Evolutionary conservation across 148 eudicot genomes (phyloP), one percentile per base, ranked within the genome.

Genomic region (Fagopyrum esculentum): DNA sequence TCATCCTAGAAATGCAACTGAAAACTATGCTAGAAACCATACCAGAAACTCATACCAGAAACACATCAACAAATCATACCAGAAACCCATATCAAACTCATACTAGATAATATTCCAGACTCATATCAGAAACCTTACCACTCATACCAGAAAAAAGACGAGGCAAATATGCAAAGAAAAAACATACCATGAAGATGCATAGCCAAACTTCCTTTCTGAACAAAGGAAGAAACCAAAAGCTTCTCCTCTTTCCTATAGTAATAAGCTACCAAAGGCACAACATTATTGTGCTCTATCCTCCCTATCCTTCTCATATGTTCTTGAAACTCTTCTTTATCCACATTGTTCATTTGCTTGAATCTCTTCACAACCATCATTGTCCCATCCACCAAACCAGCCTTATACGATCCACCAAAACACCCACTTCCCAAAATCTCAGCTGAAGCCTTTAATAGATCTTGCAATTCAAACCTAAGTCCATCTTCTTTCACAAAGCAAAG

Each of bases 371-470:
- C 97, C 77, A 86, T 76, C 69, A 63, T 76, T 74, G 69, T 77
- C 16, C 91, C 87, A 73, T 57, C 71, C 12, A 7, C 76, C 10
- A 93, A 80, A 9, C 80, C 84, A 0, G 97, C 94, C 73, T 93
- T 93, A 72, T 89, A 93, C 6, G 90, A 87, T 9, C 91, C 85
- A 2, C 98, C 98, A 71, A 93, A 86, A 44, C 84, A 78, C 30
- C 98, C 98, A 73, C 94, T 86, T 9, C 97, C 98, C 45, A 93
- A 76, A 2, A 91, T 74, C 77, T 89, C 93, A 8, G 97, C 97
- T 0, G 94, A 83, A 1, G 98, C 92, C 66, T 81, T 91, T 1
- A 93, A 66, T 77, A 93, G 77, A 71, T 89, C 91, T 0, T 85
- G 49, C 78, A 91, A 64, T 49, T 93, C 94, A 30, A 93, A 93